Evolutionary conservation across 495 filamentous ascomycete genomes (phyloP).

Genomic region (Peziza echinospora): DNA sequence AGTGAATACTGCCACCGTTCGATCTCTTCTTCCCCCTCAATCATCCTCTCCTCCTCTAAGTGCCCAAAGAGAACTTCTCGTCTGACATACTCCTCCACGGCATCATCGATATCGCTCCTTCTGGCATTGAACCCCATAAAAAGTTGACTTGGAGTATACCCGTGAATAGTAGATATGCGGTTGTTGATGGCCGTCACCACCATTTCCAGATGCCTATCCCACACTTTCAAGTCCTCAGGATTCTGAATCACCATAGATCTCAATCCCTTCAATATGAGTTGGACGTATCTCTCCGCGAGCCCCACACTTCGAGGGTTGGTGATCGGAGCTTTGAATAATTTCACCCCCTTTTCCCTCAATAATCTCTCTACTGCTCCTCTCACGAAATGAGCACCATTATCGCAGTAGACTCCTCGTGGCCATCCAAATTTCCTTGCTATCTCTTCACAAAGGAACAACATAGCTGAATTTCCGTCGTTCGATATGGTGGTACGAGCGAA

Average conservation of each 20-base stretch:
- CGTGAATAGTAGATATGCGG: background rate
- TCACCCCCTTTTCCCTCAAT: background rate
- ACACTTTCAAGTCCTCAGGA: background rate
- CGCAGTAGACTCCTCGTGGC: background rate
- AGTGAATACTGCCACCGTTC: background rate
- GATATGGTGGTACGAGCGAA: background rate
- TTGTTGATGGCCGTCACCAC: slow-evolving; percentile 1
- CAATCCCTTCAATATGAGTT: background rate
- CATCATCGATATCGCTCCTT: background rate
- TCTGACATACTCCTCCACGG: background rate
- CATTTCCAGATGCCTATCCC: background rate
- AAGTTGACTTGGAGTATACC: background rate
- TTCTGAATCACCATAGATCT: background rate
- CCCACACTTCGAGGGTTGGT: background rate
- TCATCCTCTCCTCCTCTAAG: too few relatives aligned
- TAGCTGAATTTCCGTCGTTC: background rate
- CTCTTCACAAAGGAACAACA: background rate
- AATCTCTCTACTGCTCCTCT: background rate
- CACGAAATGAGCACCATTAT: slow-evolving; percentile 2
- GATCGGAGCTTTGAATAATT: background rate
- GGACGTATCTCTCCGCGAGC: slow-evolving; percentile 2
- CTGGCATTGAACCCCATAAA: background rate
- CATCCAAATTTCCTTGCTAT: background rate
- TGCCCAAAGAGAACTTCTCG: too few relatives aligned
- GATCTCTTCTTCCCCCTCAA: background rate